A percentile compares a stretch with the other conserved stretches of the same genome.
These are phyloP conservation scores for Astrothelium macrocarpum DNA, from an alignment of 495 filamentous ascomycete genomes.

Conservation along the genomic window DNA sequence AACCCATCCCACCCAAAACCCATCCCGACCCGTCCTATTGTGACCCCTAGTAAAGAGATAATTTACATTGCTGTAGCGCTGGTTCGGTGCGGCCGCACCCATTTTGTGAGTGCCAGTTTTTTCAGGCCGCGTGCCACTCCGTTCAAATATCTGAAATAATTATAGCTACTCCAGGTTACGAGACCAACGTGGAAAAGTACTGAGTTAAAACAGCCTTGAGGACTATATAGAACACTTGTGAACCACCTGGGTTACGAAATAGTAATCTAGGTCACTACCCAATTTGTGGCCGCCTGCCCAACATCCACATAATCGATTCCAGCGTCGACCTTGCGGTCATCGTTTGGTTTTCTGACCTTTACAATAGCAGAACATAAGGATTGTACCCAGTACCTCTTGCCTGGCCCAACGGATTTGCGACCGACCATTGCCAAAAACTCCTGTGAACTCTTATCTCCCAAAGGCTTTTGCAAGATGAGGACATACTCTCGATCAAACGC, in stretches of 20 bases:
- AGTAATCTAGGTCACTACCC: conserved; percentile 7
- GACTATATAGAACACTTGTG: too few relatives aligned
- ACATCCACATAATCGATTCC: conserved; percentile 9
- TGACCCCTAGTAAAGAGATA: too few relatives aligned
- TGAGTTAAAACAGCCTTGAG: background rate
- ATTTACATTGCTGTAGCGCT: too few relatives aligned
- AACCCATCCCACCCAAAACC: too few relatives aligned
- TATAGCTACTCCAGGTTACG: too few relatives aligned
- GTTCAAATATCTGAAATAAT: too few relatives aligned
- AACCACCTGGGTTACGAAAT: background rate
- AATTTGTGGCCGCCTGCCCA: conserved; percentile 1
- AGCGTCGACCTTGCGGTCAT: conserved; percentile 9
- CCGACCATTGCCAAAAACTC: conserved; percentile 10
- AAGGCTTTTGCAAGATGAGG: conserved; percentile 2
- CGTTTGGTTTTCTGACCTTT: background rate
- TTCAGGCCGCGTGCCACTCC: too few relatives aligned
- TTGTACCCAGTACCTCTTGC: conserved; percentile 10
- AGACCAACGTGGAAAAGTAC: too few relatives aligned
- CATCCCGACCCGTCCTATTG: too few relatives aligned
- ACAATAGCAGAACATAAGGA: conserved; percentile 7
- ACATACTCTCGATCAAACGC: conserved; percentile 5
- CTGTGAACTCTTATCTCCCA: conserved; percentile 1
- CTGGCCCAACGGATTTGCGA: conserved; percentile 5
- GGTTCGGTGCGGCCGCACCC: too few relatives aligned
- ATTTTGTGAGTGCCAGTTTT: too few relatives aligned